Conservation (phyloP, 176 grass and related monocot species). For the Triticum aestivum region IWGSC_CS_RefSeq_v2.1 NC_057804.1:18825307-18825806, state of each 20-base stretch:
- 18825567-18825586: neutral
- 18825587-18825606: no score
- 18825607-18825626: neutral
- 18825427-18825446: neutral
- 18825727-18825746: slow-evolving; percentile 7
- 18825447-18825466: neutral
- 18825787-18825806: neutral
- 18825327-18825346: slow-evolving; percentile 19
- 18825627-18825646: slow-evolving; percentile 10
- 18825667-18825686: slow-evolving; percentile 12
- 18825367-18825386: slow-evolving; percentile 17
- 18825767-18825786: slow-evolving; percentile 34
- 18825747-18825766: slow-evolving; percentile 41
- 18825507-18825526: neutral
- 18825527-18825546: neutral
- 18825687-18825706: neutral
- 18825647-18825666: slow-evolving; percentile 26
- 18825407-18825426: no score
- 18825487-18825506: no score
- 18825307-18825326: neutral
- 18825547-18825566: neutral
- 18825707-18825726: slow-evolving; percentile 24
- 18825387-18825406: neutral
- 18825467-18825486: neutral
- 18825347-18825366: neutral